Evolutionary conservation across 1,284 basidiomycete genomes (phyloP), one percentile per base, ranked within the genome.

Genomic region (Fomitopsis pinicola): DNA sequence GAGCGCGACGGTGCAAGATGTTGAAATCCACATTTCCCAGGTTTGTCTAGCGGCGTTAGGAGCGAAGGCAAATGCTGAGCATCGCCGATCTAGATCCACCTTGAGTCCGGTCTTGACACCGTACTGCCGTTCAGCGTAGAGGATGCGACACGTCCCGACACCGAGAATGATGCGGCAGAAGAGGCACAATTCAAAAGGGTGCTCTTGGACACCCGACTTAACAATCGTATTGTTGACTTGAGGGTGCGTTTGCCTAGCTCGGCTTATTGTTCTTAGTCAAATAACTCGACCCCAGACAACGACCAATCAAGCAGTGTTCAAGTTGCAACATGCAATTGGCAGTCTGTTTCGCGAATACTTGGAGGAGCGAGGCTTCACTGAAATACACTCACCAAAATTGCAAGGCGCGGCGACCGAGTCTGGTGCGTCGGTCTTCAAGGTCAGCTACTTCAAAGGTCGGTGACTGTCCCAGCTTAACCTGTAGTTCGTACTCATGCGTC

Each of bases 361-460:
- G 62, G 86, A 88, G 68, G 76, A 75, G 42, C 78, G 90, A 61
- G 88, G 88, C 38, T 97, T 97, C 73, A 87, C 88, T 59, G 97
- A 99, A 77, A 98, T 99, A 65, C 97, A 98, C 77, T 95, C 93
- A 64, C 97, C 97, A 17, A 99, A 99, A 77, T 84, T 99, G 7
- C 96, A 98, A 75, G 96, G 94, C 54, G 92, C 97, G 33, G 97
- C 97, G 6, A 98, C 97, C 7, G 97, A 99, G 78, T 94, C 91
- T 40, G 97, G 97, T 14, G 93, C 97, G 19, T 93, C 91, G 40
- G 97, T 99, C 44, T 99, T 99, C 84, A 96, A 96, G 81, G 95
- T 99, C 58, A 85, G 86, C 71, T 99, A 99, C 78, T 99, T 99
- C 81, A 98, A 98, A 81, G 89, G 94, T 89, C 64, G 60, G 78